Base-by-base conservation (phyloP, 2,329 filamentous ascomycete genomes). In the Thermochaetoides dissita region DNA sequence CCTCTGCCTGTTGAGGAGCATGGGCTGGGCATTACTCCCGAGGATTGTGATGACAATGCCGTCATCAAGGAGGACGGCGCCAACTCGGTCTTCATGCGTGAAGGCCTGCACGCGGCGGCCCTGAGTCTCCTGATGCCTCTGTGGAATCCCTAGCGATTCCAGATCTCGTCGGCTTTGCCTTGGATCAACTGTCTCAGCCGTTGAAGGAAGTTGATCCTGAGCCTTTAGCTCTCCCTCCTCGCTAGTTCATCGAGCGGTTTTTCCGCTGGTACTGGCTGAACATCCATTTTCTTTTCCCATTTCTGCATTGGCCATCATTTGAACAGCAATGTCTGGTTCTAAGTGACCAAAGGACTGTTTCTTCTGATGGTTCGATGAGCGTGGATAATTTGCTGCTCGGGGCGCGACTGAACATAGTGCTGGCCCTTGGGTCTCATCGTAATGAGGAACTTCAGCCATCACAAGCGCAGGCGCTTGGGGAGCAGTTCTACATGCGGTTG, bases 361-460 rank as follows among this genome's bases (percentile, higher is more conserved):
- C n/a, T n/a, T n/a, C n/a, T n/a, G n/a, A n/a, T n/a, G n/a, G n/a
- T n/a, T n/a, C n/a, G n/a, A n/a, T n/a, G n/a, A n/a, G n/a, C n/a
- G n/a, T n/a, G n/a, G 44, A 51, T 3, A 46, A 52, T 6, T 33
- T 46, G 0, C 36, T 55, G 0, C 52, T 53, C 35, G 46, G 47
- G 11, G 49, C 57, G 8, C 55, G 46, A 2, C 41, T 60, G 6
- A 61, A 59, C 43, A 50, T 59, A 11, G 46, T 55, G 3, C 49
- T 60, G 10, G 58, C 58, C 6, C 36, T 59, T 4, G 57, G 52
- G 6, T 56, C 54, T 34, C 50, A 55, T 37, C 51, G 51, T 7
- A 52, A 46, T 43, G 49, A 47, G 4, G 38, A 37, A 0, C 37
- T 49, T 1, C 24, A 39, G 1, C 17, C 33, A 4, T 29, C 30